Evolutionary conservation across 306 rosid genomes (phyloP), one percentile per base, ranked within the genome.

Genomic region (Dryas drummondii): DNA sequence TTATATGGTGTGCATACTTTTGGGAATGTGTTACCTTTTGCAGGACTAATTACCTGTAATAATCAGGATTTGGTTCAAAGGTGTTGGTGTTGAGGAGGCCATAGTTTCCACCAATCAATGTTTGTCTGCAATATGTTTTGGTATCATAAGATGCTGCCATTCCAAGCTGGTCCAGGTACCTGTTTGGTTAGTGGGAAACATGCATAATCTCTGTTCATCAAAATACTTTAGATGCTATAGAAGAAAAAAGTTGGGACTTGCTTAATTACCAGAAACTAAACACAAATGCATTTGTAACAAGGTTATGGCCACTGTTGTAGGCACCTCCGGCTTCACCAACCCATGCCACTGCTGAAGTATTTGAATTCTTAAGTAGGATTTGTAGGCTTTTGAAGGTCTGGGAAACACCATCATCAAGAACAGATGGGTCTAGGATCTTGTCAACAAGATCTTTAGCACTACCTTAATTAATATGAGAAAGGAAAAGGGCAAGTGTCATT

Each of bases 251-350:
- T 5, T 42, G 2, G 8, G 40, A 27, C 7, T 6, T 60, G 15
- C 14, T 4, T 19, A 2, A 49, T 71, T 84, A 84, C 81, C 97
- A 91, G 81, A 88, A 91, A 78, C 90, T 88, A 37, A 78, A 85
- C 52, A 85, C 92, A 81, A 87, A 88, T 42, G 97, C 89, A 87
- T 91, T 88, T 0, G 93, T 83, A 22, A 88, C 91, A 56, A 75
- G 93, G 79, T 85, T 83, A 71, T 70, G 90, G 56, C 93, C 97
- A 70, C 97, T 91, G 66, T 87, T 84, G 82, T 84, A 88, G 67
- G 97, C 89, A 55, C 97, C 97, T 75, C 97, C 97, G 5, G 93
- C 77, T 83, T 91, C 97, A 53, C 93, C 91, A 82, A 91, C 93
- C 93, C 97, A 91, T 37, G 90, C 86, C 54, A 62, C 71, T 41